Percentiles rank a stretch among this genome's conserved stretches.
These are phyloP conservation scores for Stentor coeruleus DNA, from an alignment of 73 alveolate species.

Conservation along the genomic window DNA sequence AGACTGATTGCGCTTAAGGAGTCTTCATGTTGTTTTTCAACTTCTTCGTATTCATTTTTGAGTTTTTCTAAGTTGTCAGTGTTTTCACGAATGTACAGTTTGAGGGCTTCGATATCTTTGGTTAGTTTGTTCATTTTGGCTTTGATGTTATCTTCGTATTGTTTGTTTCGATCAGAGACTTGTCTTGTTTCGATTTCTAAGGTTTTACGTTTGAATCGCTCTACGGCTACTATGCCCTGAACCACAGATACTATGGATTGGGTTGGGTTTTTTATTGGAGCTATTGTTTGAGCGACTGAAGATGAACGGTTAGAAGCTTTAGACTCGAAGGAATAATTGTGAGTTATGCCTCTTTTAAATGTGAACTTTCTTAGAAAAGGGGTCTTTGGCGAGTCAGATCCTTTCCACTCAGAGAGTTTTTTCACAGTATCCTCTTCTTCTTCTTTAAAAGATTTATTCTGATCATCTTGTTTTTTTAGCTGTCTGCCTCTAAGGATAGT, in stretches of 20 bases:
- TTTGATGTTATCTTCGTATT: background rate
- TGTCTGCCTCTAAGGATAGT: background rate
- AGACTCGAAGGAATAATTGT: background rate
- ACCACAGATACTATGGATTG: background rate
- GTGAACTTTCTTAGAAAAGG: background rate
- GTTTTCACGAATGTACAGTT: background rate
- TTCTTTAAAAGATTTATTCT: background rate
- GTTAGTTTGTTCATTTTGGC: background rate
- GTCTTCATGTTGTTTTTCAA: background rate
- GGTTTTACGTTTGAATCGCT: too few species aligned
- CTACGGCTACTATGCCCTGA: background rate
- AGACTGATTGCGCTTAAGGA: background rate
- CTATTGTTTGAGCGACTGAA: background rate
- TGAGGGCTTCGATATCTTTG: background rate
- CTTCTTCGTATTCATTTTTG: background rate
- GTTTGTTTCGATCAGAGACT: background rate
- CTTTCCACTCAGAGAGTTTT: background rate
- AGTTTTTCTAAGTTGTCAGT: background rate
- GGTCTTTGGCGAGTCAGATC: background rate
- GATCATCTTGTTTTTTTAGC: background rate
- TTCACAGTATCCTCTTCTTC: background rate
- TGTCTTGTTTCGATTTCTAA: background rate
- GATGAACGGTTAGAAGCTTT: background rate
- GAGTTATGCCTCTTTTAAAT: background rate
- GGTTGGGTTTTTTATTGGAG: background rate